phyloP scores from a whole-genome alignment of 1,139 yeast species.

The Kodamaea derodonti region DNA sequence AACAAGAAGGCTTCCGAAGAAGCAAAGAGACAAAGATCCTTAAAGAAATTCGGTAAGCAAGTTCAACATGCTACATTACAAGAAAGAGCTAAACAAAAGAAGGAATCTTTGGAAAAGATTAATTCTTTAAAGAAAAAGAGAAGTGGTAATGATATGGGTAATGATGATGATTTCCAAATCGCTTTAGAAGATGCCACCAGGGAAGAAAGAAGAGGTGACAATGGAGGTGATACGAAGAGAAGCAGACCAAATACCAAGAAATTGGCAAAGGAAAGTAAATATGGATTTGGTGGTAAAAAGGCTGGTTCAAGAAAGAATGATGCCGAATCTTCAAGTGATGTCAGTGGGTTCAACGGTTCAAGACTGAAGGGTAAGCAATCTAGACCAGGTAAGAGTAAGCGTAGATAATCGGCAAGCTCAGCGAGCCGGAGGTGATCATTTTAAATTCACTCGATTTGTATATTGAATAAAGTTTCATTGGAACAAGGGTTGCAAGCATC shows the following conservation, averaged over 20 bases:
- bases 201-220: conserved; percentile 30
- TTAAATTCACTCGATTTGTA: too few species aligned
- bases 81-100: conserved; percentile 92
- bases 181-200: conserved; percentile 88
- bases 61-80: conserved; percentile 92
- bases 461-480: too few species aligned
- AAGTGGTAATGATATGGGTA: conserved; percentile 65
- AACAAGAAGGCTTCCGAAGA: conserved; percentile 90
- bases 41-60: conserved; percentile 97
- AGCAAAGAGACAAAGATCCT: conserved; percentile 88
- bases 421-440: too few species aligned
- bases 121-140: conserved; percentile 86
- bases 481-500: too few species aligned
- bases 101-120: conserved; percentile 85
- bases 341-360: conserved; percentile 50
- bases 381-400: conserved; percentile 78
- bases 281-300: conserved; percentile 70
- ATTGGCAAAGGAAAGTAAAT: conserved; percentile 65
- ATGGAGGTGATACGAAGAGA: conserved; percentile 36
- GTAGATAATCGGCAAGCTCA: too few species aligned
- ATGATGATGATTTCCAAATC: conserved; percentile 59
- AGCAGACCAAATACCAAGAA: conserved; percentile 59
- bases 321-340: conserved; percentile 68
- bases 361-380: conserved; percentile 32
- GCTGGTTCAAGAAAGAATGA: conserved; percentile 71